Conservation (phyloP, 2,329 filamentous ascomycete species). For the Pezizomycotina sp. region DNA sequence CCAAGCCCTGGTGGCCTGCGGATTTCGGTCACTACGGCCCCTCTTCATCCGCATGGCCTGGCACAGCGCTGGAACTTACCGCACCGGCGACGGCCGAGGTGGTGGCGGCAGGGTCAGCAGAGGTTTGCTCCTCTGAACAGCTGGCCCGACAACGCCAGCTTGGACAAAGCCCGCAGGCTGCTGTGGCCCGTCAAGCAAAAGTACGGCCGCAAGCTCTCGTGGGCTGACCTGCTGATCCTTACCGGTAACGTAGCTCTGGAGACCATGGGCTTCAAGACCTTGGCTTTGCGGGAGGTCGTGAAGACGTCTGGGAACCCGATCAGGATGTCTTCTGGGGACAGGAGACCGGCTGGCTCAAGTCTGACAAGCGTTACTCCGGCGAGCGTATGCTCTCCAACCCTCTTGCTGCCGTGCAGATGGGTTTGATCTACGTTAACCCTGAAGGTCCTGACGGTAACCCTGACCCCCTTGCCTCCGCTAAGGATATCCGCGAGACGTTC, state of each 20-base stretch:
- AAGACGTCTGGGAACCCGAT: constrained; percentile 59
- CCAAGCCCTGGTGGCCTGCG: constrained; percentile 66
- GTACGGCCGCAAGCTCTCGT: constrained; percentile 68
- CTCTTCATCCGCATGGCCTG: constrained; percentile 68
- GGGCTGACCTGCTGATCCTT: constrained; percentile 56
- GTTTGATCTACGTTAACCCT: constrained; percentile 68
- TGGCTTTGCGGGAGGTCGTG: constrained; percentile 55
- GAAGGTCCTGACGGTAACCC: constrained; percentile 58
- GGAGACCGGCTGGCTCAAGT: constrained; percentile 58
- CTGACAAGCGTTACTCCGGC: constrained; percentile 50
- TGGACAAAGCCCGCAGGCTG: constrained; percentile 66
- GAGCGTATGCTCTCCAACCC: constrained; percentile 41
- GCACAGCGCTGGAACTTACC: constrained; percentile 67
- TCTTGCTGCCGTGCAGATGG: constrained; percentile 53
- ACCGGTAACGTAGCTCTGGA: constrained; percentile 63
- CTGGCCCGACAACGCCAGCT: constrained; percentile 63
- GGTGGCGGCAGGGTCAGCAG: constrained; percentile 61
- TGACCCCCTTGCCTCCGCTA: constrained; percentile 50
- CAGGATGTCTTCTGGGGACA: constrained; percentile 63
- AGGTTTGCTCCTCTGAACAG: constrained; percentile 66
- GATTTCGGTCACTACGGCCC: constrained; percentile 67
- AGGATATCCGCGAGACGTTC: constrained; percentile 60
- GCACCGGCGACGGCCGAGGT: constrained; percentile 56
- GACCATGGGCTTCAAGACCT: constrained; percentile 56
- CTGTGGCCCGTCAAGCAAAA: constrained; percentile 73